Conservation (phyloP, 148 eudicot species). For the Hydrangea macrophylla region DNA sequence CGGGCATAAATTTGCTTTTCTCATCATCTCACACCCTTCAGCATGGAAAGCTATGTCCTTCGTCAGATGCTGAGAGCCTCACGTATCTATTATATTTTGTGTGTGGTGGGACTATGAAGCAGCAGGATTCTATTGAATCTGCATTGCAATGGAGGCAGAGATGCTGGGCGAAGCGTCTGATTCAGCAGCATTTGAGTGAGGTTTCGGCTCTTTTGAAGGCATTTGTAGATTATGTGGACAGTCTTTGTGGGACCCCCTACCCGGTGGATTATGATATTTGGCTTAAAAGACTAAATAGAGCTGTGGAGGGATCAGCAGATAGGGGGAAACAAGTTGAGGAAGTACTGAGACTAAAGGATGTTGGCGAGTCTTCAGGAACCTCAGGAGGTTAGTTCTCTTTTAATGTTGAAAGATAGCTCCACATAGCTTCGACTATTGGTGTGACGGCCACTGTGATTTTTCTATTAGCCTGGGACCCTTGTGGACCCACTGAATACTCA, state of each 20-base stretch:
- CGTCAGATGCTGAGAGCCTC: conserved; percentile 82
- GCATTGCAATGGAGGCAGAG: conserved; percentile 70
- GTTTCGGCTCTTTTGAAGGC: conserved; percentile 75
- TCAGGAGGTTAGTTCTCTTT: conserved; percentile 32
- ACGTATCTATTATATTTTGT: conserved; percentile 54
- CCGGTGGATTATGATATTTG: conserved; percentile 76
- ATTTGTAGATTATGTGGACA: conserved; percentile 77
- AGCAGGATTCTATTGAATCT: conserved; percentile 74
- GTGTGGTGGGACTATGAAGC: conserved; percentile 59
- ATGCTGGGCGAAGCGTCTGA: conserved; percentile 62
- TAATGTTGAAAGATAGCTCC: background rate
- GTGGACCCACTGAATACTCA: too few species aligned
- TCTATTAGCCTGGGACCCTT: too few species aligned
- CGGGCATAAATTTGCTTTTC: conserved; percentile 62
- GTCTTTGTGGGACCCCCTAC: conserved; percentile 72
- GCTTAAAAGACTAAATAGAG: conserved; percentile 55
- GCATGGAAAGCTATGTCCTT: conserved; percentile 75
- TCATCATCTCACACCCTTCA: conserved; percentile 75
- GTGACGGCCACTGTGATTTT: too few species aligned
- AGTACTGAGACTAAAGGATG: conserved; percentile 47
- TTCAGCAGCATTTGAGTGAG: conserved; percentile 66
- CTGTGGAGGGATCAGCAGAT: conserved; percentile 47
- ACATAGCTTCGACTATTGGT: too few species aligned
- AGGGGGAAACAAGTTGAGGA: conserved; percentile 51
- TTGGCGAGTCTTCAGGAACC: conserved; percentile 61